phyloP scores from a whole-genome alignment of 495 filamentous ascomycete species.

The Penicillium desertorum region DNA sequence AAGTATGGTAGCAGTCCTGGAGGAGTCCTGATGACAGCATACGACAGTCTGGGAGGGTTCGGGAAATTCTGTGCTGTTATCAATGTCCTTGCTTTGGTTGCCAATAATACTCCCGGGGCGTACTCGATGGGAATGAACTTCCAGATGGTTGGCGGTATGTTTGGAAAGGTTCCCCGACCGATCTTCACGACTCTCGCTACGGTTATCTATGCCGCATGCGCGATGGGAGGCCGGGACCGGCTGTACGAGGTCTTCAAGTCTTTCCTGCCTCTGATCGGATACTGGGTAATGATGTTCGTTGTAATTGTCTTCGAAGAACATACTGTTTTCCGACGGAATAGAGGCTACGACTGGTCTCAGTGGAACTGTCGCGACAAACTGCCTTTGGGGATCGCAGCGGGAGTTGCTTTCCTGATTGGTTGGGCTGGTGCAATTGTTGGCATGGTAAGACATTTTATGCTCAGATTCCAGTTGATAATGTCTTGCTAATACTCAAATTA shows the following conservation, averaged over 20 bases:
- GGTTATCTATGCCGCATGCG: constrained; percentile 45
- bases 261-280: constrained; percentile 51
- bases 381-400: constrained; percentile 49
- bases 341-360: constrained; percentile 46
- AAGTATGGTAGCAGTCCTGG: constrained; percentile 62
- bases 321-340: constrained; percentile 38
- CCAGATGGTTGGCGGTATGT: constrained; percentile 64
- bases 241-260: constrained; percentile 50
- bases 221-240: constrained; percentile 50
- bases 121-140: constrained; percentile 74
- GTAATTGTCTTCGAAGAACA: constrained; percentile 47
- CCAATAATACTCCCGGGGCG: constrained; percentile 66
- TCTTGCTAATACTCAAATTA: constrained; percentile 13
- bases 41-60: constrained; percentile 59
- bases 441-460: constrained; percentile 38
- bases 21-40: constrained; percentile 65
- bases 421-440: constrained; percentile 52
- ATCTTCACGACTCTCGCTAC: constrained; percentile 55
- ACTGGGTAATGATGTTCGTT: constrained; percentile 51
- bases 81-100: constrained; percentile 65
- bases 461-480: neutral
- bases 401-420: constrained; percentile 45
- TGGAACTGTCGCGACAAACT: constrained; percentile 46
- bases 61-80: constrained; percentile 70
- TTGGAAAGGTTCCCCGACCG: constrained; percentile 66